Evolutionary conservation across 148 eudicot species (phyloP).

Genomic region (Cornus suecica): DNA sequence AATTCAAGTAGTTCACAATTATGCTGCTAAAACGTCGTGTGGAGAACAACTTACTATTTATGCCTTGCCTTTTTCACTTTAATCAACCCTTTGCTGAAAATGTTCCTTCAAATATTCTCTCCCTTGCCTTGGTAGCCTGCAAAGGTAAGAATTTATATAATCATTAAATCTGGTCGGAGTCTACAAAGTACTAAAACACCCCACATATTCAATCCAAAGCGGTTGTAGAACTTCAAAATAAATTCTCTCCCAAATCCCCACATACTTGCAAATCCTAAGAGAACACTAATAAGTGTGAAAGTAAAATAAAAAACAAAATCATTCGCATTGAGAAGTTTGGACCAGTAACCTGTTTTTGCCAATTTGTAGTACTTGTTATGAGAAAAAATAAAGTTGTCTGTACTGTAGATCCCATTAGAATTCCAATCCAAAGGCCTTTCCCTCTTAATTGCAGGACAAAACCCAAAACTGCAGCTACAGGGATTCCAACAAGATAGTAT

Average conservation of each 20-base stretch:
- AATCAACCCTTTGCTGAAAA: neutral
- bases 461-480: constrained; percentile 26
- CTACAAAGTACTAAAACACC: no score
- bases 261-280: neutral
- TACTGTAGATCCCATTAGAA: constrained; percentile 17
- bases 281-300: neutral
- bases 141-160: neutral
- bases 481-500: constrained; percentile 38
- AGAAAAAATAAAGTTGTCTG: constrained; percentile 18
- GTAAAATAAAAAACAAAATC: no score
- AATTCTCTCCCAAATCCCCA: neutral
- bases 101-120: constrained; percentile 21
- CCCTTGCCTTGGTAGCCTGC: constrained; percentile 20
- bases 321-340: neutral
- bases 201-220: no score
- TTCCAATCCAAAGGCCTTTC: constrained; percentile 41
- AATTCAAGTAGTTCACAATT: no score
- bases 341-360: constrained; percentile 32
- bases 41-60: no score
- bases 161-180: no score
- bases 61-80: neutral
- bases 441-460: constrained; percentile 30
- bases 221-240: neutral
- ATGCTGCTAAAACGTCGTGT: no score
- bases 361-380: constrained; percentile 19